Base-by-base conservation (phyloP, 192 early-diverging fungal species). In the Rhizophlyctis rosea region DNA sequence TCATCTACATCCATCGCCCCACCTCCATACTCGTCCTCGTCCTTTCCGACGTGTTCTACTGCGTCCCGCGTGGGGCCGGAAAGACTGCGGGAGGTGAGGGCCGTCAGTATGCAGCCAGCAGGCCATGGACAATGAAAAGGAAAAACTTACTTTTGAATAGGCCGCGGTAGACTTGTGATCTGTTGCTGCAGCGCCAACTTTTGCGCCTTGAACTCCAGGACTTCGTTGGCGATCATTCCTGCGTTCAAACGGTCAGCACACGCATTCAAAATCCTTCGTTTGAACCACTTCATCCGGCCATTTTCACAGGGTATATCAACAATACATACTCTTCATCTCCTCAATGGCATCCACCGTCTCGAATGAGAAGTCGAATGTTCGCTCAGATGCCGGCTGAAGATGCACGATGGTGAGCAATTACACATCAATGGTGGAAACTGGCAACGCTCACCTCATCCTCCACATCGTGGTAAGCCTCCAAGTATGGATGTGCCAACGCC, bases 381-480 rank as follows among this genome's bases (percentile, higher is more conserved):
- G 72, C 25, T 76, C 64, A 59, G 91, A 89, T 30, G 71, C 61
- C 9, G 92, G 92, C 75, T 78, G 67, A 7, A 44, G 9, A 21
- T 53, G 30, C 50, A 18, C 39, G 7, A 18, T 44, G 7, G 39
- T 7, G 18, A 44, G 9, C 7, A 44, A 44, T 7, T 18, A 7
- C 18, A 44, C 39, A 44, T 7, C 7, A 44, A 13, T 44, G 18
- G 9, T 18, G 7, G 39, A 7, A 18, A 44, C 13, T 14, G 14
- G 18, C 24, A 33, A 27, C 35, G 29, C 31, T 21, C 47, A 68
- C 73, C 71, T 98, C 95, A 56, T 92, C 91, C 16, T 83, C 88
- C 44, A 85, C 79, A 58, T 96, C 93, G 73, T 98, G 95, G 74
- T 96, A 96, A 5, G 89, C 86, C 59, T 87, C 85, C 54, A 99